Percentiles rank a stretch among this genome's conserved stretches.
Conservation (phyloP, 305 asterid genomes). For the Fraxinus sp. region DNA sequence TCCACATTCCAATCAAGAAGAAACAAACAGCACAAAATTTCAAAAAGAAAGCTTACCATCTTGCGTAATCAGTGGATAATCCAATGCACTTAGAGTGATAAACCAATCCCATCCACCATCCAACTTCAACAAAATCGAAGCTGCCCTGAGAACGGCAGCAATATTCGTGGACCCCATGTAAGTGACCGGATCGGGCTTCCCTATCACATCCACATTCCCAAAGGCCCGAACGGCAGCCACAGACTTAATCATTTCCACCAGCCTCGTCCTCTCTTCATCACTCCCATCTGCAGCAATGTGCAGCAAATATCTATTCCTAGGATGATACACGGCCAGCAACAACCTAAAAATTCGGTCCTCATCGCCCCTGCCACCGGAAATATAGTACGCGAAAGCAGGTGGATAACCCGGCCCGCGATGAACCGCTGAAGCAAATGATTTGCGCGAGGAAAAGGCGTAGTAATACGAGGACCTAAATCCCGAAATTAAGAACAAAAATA, state of each 20-base stretch:
- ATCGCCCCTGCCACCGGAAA: conserved; percentile 75
- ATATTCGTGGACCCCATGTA: conserved; percentile 15
- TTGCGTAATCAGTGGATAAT: too few relatives aligned
- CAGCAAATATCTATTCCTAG: conserved; percentile 88
- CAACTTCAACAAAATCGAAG: too few relatives aligned
- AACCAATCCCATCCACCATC: too few relatives aligned
- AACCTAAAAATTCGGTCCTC: conserved; percentile 73
- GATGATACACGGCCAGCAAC: conserved; percentile 85
- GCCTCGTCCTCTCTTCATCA: conserved; percentile 67
- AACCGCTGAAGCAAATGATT: conserved; percentile 52
- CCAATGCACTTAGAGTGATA: too few relatives aligned
- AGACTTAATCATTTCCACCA: conserved; percentile 64
- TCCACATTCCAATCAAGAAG: too few relatives aligned
- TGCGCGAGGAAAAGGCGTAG: conserved; percentile 43
- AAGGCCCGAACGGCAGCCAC: conserved; percentile 72
- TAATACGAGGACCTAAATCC: conserved; percentile 74
- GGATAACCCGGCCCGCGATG: conserved; percentile 73
- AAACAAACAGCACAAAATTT: too few relatives aligned
- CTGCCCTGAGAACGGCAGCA: too few relatives aligned
- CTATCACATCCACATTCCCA: conserved; percentile 82
- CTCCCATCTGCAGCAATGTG: conserved; percentile 74
- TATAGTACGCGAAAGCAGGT: conserved; percentile 84
- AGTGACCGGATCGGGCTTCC: conserved; percentile 92
- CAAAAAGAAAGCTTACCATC: too few relatives aligned
- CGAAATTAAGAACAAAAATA: conserved; percentile 64